These are phyloP conservation scores for Cryptomeria japonica DNA, from an alignment of 75 land plant species.

Conservation along the genomic window DNA sequence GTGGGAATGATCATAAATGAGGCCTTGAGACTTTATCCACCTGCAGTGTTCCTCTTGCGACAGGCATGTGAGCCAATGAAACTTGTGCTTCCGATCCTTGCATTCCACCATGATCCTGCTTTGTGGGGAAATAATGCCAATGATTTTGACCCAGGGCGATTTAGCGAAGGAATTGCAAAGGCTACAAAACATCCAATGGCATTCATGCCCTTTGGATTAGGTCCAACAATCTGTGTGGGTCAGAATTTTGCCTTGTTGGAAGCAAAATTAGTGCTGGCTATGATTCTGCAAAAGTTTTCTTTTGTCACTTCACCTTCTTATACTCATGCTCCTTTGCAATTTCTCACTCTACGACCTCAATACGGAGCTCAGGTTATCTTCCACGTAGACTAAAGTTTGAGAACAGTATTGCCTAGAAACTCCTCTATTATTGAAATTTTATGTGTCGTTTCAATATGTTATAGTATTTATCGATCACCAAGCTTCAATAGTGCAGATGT, in stretches of 20 bases:
- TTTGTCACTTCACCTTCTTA: constrained; percentile 56
- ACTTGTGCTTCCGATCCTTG: constrained; percentile 39
- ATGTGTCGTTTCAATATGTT: not conserved
- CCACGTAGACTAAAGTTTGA: constrained; percentile 3
- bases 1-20: constrained; percentile 65
- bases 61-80: constrained; percentile 26
- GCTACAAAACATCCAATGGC: constrained; percentile 37
- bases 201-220: constrained; percentile 60
- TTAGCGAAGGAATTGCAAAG: constrained; percentile 28
- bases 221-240: constrained; percentile 66
- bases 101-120: constrained; percentile 52
- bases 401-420: not conserved
- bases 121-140: constrained; percentile 66
- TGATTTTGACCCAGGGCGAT: constrained; percentile 62
- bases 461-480: not conserved
- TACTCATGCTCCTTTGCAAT: constrained; percentile 49
- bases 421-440: not conserved
- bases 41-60: constrained; percentile 30
- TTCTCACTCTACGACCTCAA: constrained; percentile 48
- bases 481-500: too few species aligned
- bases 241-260: constrained; percentile 57
- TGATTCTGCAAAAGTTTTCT: constrained; percentile 42
- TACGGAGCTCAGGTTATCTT: constrained; percentile 55
- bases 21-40: constrained; percentile 61
- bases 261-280: constrained; percentile 46